Percentiles rank a stretch among this genome's conserved stretches.
phyloP scores from a whole-genome alignment of 2,329 filamentous ascomycete species.

The Helotiales sp. region DNA sequence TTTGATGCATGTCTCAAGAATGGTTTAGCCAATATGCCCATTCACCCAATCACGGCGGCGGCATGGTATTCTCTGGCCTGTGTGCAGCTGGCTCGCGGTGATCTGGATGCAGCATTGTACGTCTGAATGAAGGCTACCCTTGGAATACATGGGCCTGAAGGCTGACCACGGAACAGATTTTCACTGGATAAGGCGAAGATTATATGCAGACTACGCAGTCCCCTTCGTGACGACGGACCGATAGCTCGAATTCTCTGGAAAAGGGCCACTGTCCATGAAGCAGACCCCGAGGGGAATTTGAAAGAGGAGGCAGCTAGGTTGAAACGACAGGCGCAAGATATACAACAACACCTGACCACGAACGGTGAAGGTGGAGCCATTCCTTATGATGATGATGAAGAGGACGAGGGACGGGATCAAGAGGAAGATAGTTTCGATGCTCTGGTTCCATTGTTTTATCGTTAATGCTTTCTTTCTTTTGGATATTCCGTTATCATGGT shows the following conservation, averaged over 20 bases:
- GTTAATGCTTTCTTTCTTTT: no score
- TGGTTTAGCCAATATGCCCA: conserved; percentile 19
- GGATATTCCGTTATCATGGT: no score
- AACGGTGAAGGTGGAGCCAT: conserved; percentile 39
- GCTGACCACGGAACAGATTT: not conserved
- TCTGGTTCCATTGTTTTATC: conserved; percentile 29
- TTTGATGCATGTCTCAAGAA: conserved; percentile 24
- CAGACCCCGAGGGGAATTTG: not conserved
- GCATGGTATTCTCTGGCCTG: conserved; percentile 29
- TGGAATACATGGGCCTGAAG: not conserved
- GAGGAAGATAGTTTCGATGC: conserved; percentile 29
- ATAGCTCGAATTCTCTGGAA: not conserved
- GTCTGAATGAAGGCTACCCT: not conserved
- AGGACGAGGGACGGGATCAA: conserved; percentile 34
- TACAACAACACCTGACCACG: not conserved
- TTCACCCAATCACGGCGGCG: conserved; percentile 29
- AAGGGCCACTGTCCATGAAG: not conserved
- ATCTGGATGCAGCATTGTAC: conserved; percentile 19
- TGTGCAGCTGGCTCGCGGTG: conserved; percentile 14
- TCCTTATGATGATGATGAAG: conserved; percentile 41
- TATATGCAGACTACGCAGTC: not conserved
- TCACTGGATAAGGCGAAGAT: not conserved
- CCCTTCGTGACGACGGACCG: not conserved
- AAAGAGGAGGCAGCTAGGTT: not conserved
- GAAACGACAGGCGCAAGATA: not conserved